phyloP scores from a whole-genome alignment of 306 rosid genomes.

The Bauhinia variegata region DNA sequence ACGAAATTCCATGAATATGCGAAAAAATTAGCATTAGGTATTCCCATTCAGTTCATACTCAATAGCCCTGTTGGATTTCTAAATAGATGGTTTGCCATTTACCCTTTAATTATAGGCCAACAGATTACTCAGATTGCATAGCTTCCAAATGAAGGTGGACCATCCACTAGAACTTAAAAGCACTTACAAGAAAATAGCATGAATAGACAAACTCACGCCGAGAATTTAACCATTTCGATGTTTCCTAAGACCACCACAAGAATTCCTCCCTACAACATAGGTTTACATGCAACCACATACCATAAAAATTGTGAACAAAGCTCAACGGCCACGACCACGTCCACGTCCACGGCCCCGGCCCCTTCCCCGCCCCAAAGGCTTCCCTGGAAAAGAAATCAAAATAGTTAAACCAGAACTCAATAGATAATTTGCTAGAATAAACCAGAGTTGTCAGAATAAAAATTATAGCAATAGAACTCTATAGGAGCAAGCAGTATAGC shows the following conservation, averaged over 20 bases:
- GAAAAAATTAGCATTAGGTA: neutral
- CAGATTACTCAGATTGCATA: conserved; percentile 1
- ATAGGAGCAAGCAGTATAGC: no score
- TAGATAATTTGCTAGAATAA: neutral
- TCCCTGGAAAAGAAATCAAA: conserved; percentile 50
- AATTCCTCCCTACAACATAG: conserved; percentile 45
- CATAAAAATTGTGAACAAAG: conserved; percentile 36
- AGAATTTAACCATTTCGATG: neutral
- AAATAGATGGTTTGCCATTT: conserved; percentile 12
- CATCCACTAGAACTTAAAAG: neutral
- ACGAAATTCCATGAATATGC: neutral
- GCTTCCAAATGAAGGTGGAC: conserved; percentile 13
- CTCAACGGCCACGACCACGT: conserved; percentile 67
- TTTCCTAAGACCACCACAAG: conserved; percentile 29
- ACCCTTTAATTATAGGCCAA: conserved; percentile 13
- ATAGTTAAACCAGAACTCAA: neutral
- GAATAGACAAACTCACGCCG: conserved; percentile 25
- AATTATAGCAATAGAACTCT: neutral
- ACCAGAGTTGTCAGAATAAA: neutral
- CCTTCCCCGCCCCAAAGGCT: conserved; percentile 63
- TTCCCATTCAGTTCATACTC: conserved; percentile 8
- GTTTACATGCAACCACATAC: conserved; percentile 35
- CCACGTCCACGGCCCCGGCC: conserved; percentile 81
- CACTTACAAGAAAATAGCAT: neutral
- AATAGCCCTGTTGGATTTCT: neutral